phyloP scores from a whole-genome alignment of 352 stramenopile genomes.

The Saprolegnia parasitica region DNA sequence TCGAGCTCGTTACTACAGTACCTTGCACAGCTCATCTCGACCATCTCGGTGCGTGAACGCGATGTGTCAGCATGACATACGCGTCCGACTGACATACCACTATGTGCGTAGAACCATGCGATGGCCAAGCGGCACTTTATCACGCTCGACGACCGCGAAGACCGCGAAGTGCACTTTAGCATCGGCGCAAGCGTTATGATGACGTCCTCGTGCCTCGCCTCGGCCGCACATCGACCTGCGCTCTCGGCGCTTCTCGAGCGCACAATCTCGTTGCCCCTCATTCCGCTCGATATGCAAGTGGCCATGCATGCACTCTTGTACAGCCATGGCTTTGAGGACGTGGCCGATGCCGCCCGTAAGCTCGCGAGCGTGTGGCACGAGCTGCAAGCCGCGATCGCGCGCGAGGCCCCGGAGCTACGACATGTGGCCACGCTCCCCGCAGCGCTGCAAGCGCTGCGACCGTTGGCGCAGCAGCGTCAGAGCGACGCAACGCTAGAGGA shows the following conservation, averaged over 20 bases:
- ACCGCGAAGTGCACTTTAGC: constrained; percentile 35
- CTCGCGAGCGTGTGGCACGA: constrained; percentile 33
- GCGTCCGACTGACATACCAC: constrained; percentile 27
- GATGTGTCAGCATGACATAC: neutral
- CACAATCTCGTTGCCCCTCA: constrained; percentile 35
- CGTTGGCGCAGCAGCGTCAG: neutral
- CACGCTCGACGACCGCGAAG: constrained; percentile 33
- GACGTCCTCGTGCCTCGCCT: neutral
- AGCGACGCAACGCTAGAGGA: constrained; percentile 30
- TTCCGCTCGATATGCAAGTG: constrained; percentile 33
- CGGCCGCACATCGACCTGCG: neutral
- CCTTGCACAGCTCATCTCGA: constrained; percentile 14
- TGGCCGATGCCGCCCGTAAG: constrained; percentile 28
- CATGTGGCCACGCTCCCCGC: constrained; percentile 2
- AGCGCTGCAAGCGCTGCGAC: constrained; percentile 24
- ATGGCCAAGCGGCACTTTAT: constrained; percentile 35
- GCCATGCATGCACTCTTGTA: constrained; percentile 39
- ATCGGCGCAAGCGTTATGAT: constrained; percentile 42
- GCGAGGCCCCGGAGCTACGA: neutral
- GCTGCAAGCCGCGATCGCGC: constrained; percentile 6
- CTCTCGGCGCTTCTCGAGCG: constrained; percentile 30
- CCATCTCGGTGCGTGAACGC: constrained; percentile 20
- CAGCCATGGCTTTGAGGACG: constrained; percentile 32
- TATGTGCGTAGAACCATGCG: constrained; percentile 34
- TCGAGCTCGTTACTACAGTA: constrained; percentile 7